Evolutionary conservation across 2,329 filamentous ascomycete genomes (phyloP), one percentile per base, ranked within the genome.

Genomic region (Aspergillus japonicus): DNA sequence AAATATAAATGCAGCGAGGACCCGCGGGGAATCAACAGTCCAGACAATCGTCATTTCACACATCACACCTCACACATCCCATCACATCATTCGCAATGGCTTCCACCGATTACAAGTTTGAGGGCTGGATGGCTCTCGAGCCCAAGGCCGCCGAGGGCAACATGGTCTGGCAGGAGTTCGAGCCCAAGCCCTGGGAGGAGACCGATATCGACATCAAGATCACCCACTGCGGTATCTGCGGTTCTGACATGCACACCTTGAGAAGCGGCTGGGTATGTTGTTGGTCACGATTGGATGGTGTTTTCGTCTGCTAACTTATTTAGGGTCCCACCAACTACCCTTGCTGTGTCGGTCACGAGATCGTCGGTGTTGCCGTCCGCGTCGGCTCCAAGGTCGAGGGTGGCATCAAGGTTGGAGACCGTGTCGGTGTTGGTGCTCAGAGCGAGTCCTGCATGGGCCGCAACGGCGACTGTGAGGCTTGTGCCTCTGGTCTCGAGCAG

Each of bases 131-230:
- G 61, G 83, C 78, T 68, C 78, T 81, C 48, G 78, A 81, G 73
- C 69, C 77, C 39, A 69, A 74, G 55, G 75, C 82, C 12, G 81
- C 75, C 42, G 64, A 84, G 50, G 83, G 84, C 59, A 82, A 83
- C 54, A 82, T 84, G 78, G 76, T 75, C 39, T 84, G 82, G 82
- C 73, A 80, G 52, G 69, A 82, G 57, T 88, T 82, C 57, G 80
- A 86, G 72, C 85, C 85, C 39, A 89, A 89, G 79, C 77, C 79
- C 12, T 89, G 85, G 82, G 82, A 86, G 50, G 86, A 89, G 71
- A 82, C 80, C 24, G 86, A 89, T 59, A 73, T 89, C 50, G 86
- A 89, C 65, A 87, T 89, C 62, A 80, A 84, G 68, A 76, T 89
- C 64, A 83, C 83, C 1, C 85, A 87, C 75, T 88, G 85, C 67